A percentile compares a stretch with the other conserved stretches of the same genome.
phyloP scores from a whole-genome alignment of 176 grass and related monocot genomes.

The Bromus sterilis region DNA sequence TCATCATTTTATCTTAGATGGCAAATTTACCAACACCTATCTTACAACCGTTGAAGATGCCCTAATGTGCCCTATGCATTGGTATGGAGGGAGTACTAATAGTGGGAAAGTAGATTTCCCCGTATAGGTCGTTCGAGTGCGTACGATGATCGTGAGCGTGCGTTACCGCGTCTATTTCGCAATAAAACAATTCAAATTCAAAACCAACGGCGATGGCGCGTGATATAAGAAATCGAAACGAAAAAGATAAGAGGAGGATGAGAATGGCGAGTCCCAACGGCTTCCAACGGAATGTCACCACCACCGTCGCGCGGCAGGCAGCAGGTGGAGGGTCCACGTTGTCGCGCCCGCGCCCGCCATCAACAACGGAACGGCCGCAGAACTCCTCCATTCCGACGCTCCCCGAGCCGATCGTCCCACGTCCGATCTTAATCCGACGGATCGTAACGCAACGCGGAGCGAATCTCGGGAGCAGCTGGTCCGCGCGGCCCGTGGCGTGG shows the following conservation, averaged over 20 bases:
- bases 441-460: not conserved
- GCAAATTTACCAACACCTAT: too few relatives aligned
- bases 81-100: too few relatives aligned
- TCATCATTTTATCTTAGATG: too few relatives aligned
- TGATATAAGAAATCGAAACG: not conserved
- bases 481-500: not conserved
- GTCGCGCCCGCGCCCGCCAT: not conserved
- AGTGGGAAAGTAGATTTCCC: too few relatives aligned
- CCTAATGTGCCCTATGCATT: too few relatives aligned
- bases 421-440: not conserved
- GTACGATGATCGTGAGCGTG: not conserved
- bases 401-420: not conserved
- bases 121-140: too few relatives aligned
- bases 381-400: not conserved
- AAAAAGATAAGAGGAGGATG: not conserved
- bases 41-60: too few relatives aligned
- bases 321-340: not conserved
- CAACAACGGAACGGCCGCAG: not conserved
- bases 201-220: not conserved
- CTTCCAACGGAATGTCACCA: not conserved
- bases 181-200: not conserved
- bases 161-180: not conserved
- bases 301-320: not conserved
- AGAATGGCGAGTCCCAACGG: not conserved
- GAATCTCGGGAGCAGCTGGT: not conserved